phyloP scores from a whole-genome alignment of 2,329 filamentous ascomycete genomes.

The Calonectria montana region DNA sequence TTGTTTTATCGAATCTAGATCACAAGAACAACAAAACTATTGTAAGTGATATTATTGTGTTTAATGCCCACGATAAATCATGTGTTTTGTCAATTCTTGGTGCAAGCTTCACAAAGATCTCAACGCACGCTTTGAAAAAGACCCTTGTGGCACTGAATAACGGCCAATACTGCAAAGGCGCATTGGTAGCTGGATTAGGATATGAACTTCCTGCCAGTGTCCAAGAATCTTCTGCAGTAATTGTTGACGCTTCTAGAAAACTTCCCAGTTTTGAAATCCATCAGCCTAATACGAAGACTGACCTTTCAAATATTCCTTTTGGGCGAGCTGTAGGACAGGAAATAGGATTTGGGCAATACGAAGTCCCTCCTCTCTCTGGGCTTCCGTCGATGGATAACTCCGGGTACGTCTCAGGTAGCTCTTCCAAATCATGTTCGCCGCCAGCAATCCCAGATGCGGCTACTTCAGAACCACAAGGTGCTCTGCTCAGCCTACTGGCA shows the following conservation, averaged over 20 bases:
- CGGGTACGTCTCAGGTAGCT: neutral
- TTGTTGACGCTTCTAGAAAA: neutral
- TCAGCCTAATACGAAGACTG: neutral
- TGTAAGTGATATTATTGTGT: neutral
- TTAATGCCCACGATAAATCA: neutral
- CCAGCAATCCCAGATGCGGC: neutral
- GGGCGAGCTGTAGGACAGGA: neutral
- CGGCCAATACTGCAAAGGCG: neutral
- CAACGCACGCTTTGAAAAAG: neutral
- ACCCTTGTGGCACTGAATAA: neutral
- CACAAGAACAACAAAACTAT: neutral
- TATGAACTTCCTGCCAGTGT: neutral
- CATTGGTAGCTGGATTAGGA: neutral
- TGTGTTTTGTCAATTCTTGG: neutral
- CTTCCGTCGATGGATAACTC: neutral
- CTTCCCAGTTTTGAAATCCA: neutral
- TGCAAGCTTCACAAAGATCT: neutral
- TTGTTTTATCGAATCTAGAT: neutral
- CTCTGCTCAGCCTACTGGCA: neutral
- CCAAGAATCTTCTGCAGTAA: neutral
- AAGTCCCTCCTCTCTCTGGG: neutral
- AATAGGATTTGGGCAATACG: neutral
- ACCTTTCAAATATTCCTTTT: neutral
- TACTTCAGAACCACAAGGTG: neutral
- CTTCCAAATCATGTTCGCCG: neutral